A percentile compares a stretch with the other conserved stretches of the same genome.
These are phyloP conservation scores for Lanmaoa pseudosensibilis DNA, from an alignment of 768 basidiomycete genomes.

Conservation along the genomic window DNA sequence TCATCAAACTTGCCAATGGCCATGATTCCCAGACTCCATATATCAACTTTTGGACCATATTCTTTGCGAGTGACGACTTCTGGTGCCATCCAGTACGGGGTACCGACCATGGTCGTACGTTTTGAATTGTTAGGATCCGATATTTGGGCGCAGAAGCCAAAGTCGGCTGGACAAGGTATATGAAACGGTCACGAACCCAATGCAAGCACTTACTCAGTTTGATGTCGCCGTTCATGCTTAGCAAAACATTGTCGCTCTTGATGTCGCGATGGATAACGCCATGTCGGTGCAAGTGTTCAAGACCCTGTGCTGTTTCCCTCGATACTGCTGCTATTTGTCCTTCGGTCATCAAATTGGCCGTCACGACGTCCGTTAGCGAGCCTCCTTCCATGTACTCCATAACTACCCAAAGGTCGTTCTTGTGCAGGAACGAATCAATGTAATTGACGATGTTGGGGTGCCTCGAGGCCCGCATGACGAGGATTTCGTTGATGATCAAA, in stretches of 20 bases:
- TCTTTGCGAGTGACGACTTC: conserved; percentile 98
- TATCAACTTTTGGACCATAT: conserved; percentile 98
- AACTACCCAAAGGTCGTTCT: conserved; percentile 98
- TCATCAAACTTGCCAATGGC: conserved; percentile 67
- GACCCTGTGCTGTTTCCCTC: conserved; percentile 87
- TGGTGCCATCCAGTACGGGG: conserved; percentile 99
- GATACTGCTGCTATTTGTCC: conserved; percentile 98
- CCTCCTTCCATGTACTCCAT: conserved; percentile 99
- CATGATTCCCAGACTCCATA: conserved; percentile 97
- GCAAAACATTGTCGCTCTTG: conserved; percentile 95
- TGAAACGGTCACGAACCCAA: not conserved
- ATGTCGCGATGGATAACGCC: conserved; percentile 99
- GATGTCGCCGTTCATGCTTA: conserved; percentile 93
- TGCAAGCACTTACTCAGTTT: conserved; percentile 84
- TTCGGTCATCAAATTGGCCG: conserved; percentile 90
- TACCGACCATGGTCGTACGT: conserved; percentile 97
- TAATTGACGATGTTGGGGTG: conserved; percentile 99
- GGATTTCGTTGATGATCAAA: conserved; percentile 98
- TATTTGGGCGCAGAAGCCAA: conserved; percentile 98
- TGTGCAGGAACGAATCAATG: conserved; percentile 96
- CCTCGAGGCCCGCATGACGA: conserved; percentile 95
- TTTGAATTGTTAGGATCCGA: conserved; percentile 87
- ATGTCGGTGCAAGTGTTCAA: conserved; percentile 93
- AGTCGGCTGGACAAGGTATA: conserved; percentile 65
- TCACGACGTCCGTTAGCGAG: conserved; percentile 90